Percentiles rank a stretch among this genome's conserved stretches.
phyloP scores from a whole-genome alignment of 2,329 filamentous ascomycete species.

The Penicillium oxalicum region DNA sequence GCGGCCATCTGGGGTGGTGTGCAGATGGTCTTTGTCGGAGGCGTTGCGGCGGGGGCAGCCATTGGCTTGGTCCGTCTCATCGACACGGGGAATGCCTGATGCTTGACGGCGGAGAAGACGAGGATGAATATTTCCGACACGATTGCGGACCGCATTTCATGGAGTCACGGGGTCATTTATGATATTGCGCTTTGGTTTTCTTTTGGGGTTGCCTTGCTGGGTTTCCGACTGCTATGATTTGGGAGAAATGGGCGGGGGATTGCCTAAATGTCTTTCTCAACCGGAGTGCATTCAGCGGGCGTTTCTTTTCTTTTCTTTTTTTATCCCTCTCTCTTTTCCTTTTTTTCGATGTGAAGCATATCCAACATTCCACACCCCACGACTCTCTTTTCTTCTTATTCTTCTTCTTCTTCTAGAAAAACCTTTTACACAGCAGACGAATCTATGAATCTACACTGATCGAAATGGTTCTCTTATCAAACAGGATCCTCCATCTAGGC shows the following conservation, averaged over 20 bases:
- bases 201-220: not conserved
- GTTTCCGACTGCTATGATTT: no score
- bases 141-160: slow-evolving; percentile 2
- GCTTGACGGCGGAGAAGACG: not conserved
- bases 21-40: slow-evolving; percentile 61
- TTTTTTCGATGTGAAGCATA: no score
- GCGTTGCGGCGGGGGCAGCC: slow-evolving; percentile 60
- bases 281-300: slow-evolving; percentile 1
- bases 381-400: no score
- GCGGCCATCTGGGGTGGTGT: slow-evolving; percentile 55
- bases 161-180: slow-evolving; percentile 8
- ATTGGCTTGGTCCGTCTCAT: slow-evolving; percentile 58
- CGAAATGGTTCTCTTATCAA: no score
- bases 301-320: not conserved
- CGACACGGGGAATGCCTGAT: slow-evolving; percentile 30
- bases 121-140: not conserved
- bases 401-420: no score
- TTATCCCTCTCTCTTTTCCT: no score
- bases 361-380: no score
- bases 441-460: no score
- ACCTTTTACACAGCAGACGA: no score
- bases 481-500: no score
- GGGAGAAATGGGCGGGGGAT: no score
- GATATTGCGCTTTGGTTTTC: not conserved
- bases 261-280: not conserved